Conservation (phyloP, 331 rosid species). For the Dryas integrifolia region DNA sequence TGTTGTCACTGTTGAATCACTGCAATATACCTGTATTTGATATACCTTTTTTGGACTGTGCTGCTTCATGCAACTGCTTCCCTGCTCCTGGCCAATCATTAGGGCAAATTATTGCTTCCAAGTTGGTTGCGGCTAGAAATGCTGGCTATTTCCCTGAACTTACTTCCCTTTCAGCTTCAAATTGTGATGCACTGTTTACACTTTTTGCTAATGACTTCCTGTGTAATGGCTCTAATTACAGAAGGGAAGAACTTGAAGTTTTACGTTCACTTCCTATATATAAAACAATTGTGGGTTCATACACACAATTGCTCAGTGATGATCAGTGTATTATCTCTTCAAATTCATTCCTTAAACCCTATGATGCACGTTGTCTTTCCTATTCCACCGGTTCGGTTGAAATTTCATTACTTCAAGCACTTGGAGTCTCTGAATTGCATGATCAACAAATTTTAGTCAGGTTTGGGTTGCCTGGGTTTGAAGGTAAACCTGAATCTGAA, state of each 20-base stretch:
- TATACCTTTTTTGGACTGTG: constrained; percentile 66
- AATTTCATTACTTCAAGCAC: constrained; percentile 74
- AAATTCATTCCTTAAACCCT: constrained; percentile 74
- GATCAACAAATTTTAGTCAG: constrained; percentile 81
- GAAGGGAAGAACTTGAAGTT: constrained; percentile 70
- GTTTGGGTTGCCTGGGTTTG: constrained; percentile 89
- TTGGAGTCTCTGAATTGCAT: constrained; percentile 71
- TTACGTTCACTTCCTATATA: constrained; percentile 80
- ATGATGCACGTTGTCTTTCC: constrained; percentile 73
- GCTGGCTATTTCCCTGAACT: constrained; percentile 85
- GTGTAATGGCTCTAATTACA: constrained; percentile 47
- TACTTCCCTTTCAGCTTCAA: constrained; percentile 55
- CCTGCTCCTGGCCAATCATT: constrained; percentile 60
- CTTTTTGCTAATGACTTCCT: constrained; percentile 68
- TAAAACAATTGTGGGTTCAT: constrained; percentile 85
- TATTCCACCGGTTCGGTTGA: constrained; percentile 66
- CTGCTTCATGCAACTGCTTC: constrained; percentile 61
- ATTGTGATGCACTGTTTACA: constrained; percentile 71
- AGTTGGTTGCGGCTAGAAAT: constrained; percentile 77
- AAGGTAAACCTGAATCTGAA: constrained; percentile 60
- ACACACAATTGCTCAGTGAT: constrained; percentile 59
- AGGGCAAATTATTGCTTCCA: constrained; percentile 83
- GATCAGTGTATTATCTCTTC: constrained; percentile 86
- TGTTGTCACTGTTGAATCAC: constrained; percentile 75
- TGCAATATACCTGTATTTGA: constrained; percentile 89